Evolutionary conservation across 345 rosid species (phyloP).

Genomic region (Lagerstroemia speciosa): DNA sequence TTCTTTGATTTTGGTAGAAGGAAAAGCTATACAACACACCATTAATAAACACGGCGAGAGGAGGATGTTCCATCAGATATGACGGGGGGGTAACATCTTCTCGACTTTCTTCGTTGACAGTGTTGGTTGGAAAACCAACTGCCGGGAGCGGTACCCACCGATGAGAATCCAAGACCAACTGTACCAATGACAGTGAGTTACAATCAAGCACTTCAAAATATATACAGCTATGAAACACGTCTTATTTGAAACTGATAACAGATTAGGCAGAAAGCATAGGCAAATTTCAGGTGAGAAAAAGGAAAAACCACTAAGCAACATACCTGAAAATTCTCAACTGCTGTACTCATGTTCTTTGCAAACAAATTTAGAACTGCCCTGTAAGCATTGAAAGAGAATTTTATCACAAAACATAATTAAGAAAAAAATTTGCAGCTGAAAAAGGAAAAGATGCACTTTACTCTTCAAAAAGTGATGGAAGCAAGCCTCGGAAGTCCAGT

Average conservation of each 20-base stretch:
- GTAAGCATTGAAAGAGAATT: constrained; percentile 19
- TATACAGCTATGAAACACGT: neutral
- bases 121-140: constrained; percentile 68
- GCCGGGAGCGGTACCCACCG: constrained; percentile 95
- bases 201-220: neutral
- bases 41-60: constrained; percentile 88
- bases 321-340: constrained; percentile 91
- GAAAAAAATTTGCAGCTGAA: constrained; percentile 1
- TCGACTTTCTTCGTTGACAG: constrained; percentile 49
- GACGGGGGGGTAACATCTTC: constrained; percentile 96
- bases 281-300: neutral
- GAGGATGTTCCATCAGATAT: constrained; percentile 94
- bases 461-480: constrained; percentile 90
- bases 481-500: constrained; percentile 91
- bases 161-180: constrained; percentile 96
- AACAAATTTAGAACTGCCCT: constrained; percentile 89
- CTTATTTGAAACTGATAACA: neutral
- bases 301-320: neutral
- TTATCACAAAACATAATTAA: neutral
- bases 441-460: constrained; percentile 23
- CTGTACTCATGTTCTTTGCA: constrained; percentile 74
- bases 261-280: neutral
- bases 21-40: constrained; percentile 30
- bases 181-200: constrained; percentile 20
- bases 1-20: neutral